Evolutionary conservation across 2,329 filamentous ascomycete genomes (phyloP).

Genomic region (Monilinia vaccinii-corymbosi): DNA sequence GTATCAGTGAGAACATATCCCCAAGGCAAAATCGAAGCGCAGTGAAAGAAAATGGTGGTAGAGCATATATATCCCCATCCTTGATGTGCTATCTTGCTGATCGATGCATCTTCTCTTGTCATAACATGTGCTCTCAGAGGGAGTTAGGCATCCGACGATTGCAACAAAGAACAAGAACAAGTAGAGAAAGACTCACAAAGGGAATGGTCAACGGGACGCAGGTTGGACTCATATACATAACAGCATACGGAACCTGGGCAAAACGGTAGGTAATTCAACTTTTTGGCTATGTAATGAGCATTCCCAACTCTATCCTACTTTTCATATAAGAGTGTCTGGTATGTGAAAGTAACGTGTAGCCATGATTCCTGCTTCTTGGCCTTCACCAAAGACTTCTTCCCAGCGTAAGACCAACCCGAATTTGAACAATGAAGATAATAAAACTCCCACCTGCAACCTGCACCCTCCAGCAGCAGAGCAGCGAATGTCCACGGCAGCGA

Average conservation of each 20-base stretch:
- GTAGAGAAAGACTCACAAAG: neutral
- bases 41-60: neutral
- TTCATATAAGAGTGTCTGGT: neutral
- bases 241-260: neutral
- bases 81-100: neutral
- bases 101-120: neutral
- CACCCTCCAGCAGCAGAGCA: neutral
- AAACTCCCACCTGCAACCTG: neutral
- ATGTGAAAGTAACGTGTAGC: neutral
- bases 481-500: neutral
- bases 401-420: neutral
- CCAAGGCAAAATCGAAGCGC: neutral
- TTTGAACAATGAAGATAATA: constrained; percentile 2
- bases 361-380: neutral
- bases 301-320: neutral
- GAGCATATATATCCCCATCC: neutral
- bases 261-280: neutral
- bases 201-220: neutral
- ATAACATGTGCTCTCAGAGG: neutral
- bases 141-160: neutral
- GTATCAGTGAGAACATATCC: neutral
- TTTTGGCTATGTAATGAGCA: neutral
- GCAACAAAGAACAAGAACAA: neutral
- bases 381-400: neutral
- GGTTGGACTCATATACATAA: neutral